Base-by-base conservation (phyloP, 768 basidiomycete species). In the Cubamyces sp. region DNA sequence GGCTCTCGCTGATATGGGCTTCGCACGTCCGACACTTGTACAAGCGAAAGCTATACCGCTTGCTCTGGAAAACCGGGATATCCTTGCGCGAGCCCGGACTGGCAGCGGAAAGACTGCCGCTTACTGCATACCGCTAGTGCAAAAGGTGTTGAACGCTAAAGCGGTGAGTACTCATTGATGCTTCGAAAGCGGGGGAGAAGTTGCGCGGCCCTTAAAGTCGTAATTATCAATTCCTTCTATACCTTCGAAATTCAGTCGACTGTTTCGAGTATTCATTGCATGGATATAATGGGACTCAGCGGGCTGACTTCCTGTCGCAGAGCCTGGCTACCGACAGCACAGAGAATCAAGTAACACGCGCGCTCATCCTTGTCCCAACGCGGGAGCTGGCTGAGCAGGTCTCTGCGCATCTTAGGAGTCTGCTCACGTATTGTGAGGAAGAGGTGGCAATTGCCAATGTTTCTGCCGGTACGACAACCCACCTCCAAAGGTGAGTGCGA, bases 71-170 rank as follows among this genome's bases (percentile, higher is more conserved):
- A 87, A 89, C 66, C 80, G 82, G 37, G 97, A 99, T 74, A 91
- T 99, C 56, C 86, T 99, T 34, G 96, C 96, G 19, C 85, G 93
- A 47, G 96, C 97, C 2, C 84, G 93, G 34, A 99, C 97, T 3
- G 97, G 97, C 18, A 95, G 92, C 60, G 97, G 97, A 25, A 99
- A 99, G 79, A 99, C 97, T 0, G 93, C 91, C 3, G 94, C 97
- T 2, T 99, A 99, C 73, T 93, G 92, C 68, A 82, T 98, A 11
- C 97, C 97, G 0, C 77, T 96, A 25, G 79, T 93, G 0, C 95
- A 98, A 73, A 96, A 94, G 74, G 87, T 98, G 23, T 70, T 98
- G 56, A 84, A 80, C 64, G 83, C 84, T 3, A 96, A 95, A 83
- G 80, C 78, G 73, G 94, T 94, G 74, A 75, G 88, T 82, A 14